These are phyloP conservation scores for Mycena sanguinolenta DNA, from an alignment of 768 basidiomycete species.

Conservation along the genomic window DNA sequence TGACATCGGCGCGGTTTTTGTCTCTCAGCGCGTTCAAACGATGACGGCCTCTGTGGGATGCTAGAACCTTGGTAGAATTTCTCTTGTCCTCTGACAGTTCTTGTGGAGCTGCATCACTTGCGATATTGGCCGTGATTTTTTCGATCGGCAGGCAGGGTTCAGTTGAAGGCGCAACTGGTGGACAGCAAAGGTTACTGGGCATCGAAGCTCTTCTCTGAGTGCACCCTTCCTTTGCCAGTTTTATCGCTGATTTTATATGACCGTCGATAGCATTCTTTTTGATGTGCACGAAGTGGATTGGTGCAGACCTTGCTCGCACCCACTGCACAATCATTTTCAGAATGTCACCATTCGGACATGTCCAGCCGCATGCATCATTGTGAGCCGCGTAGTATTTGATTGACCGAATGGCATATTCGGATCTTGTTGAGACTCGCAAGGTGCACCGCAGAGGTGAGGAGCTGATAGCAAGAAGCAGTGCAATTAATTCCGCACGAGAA, in stretches of 20 bases:
- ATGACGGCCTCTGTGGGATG: slow-evolving; percentile 13
- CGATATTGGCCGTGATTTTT: slow-evolving; percentile 13
- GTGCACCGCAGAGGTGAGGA: neutral
- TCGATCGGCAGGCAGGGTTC: neutral
- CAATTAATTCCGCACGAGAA: neutral
- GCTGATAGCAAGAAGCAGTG: slow-evolving; percentile 7
- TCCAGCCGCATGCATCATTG: slow-evolving; percentile 18
- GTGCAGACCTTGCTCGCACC: neutral
- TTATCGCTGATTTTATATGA: neutral
- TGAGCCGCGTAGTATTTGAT: neutral
- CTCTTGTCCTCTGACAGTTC: no score
- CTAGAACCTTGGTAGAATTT: neutral
- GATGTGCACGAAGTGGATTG: slow-evolving; percentile 15
- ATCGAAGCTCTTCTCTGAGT: neutral
- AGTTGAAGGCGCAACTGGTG: neutral
- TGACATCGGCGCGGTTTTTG: slow-evolving; percentile 9
- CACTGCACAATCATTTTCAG: neutral
- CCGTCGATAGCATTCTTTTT: neutral
- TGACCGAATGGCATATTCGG: slow-evolving; percentile 13
- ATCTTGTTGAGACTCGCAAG: slow-evolving; percentile 16
- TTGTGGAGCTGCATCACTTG: neutral
- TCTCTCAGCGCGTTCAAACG: neutral
- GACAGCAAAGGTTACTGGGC: neutral
- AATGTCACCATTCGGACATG: slow-evolving; percentile 18
- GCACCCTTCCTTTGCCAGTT: neutral